Conservation (phyloP, 1,139 yeast genomes). For the Eremothecium sinecaudum region DNA sequence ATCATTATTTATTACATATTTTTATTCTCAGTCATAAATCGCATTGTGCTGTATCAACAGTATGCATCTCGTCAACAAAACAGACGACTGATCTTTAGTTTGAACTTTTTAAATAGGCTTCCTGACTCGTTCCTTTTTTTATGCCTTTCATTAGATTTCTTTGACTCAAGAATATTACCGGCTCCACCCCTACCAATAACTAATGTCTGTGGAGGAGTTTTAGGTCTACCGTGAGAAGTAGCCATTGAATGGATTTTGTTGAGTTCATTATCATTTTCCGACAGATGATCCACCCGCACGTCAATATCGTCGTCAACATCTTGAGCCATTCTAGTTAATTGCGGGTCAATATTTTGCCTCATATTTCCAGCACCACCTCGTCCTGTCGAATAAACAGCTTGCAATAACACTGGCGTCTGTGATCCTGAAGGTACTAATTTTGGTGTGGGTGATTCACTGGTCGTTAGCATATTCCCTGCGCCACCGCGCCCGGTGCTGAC, state of each 20-base stretch:
- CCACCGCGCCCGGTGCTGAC: constrained; percentile 74
- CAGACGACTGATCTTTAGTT: too few relatives aligned
- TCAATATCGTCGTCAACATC: constrained; percentile 45
- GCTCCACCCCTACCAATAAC: constrained; percentile 35
- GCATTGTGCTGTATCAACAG: too few relatives aligned
- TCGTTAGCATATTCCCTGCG: constrained; percentile 56
- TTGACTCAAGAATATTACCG: constrained; percentile 35
- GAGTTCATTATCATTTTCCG: constrained; percentile 2
- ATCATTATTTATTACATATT: too few relatives aligned
- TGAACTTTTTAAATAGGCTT: constrained; percentile 1
- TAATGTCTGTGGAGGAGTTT: constrained; percentile 30
- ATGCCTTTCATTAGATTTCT: constrained; percentile 9
- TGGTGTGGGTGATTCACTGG: constrained; percentile 43
- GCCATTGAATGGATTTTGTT: constrained; percentile 6
- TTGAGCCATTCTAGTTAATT: constrained; percentile 54
- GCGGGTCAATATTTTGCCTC: constrained; percentile 55
- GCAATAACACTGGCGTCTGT: constrained; percentile 51
- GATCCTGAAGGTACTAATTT: constrained; percentile 52
- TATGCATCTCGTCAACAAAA: too few relatives aligned
- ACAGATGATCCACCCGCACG: constrained; percentile 10
- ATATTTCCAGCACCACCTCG: constrained; percentile 79
- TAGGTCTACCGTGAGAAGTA: constrained; percentile 9
- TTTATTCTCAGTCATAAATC: too few relatives aligned
- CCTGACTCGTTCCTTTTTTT: constrained; percentile 9
- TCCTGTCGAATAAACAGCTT: constrained; percentile 59